Evolutionary conservation across 306 rosid species (phyloP).

Genomic region (Cicer arietinum): DNA sequence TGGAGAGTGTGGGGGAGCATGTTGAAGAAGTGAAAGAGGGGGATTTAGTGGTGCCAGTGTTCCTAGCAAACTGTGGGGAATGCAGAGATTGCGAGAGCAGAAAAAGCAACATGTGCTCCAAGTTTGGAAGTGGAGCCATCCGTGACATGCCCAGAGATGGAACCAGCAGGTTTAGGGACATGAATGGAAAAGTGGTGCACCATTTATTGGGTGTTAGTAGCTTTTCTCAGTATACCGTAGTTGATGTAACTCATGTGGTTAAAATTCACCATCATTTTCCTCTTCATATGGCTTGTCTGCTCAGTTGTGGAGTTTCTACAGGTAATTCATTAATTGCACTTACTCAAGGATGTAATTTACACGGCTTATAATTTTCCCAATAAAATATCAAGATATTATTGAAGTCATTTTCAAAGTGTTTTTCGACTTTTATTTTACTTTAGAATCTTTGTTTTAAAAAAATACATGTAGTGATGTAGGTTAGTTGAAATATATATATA

Average conservation of each 20-base stretch:
- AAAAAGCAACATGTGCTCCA: conserved; percentile 58
- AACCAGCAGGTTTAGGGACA: conserved; percentile 61
- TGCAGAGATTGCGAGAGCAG: conserved; percentile 63
- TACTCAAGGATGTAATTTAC: no score
- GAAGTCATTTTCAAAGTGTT: no score
- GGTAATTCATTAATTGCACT: conserved; percentile 41
- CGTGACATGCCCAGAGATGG: conserved; percentile 61
- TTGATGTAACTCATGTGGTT: conserved; percentile 57
- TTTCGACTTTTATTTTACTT: no score
- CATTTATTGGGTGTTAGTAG: conserved; percentile 62
- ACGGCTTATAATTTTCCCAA: no score
- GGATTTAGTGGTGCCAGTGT: conserved; percentile 67
- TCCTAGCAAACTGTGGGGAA: conserved; percentile 57
- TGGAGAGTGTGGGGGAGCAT: conserved; percentile 69
- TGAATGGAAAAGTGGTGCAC: conserved; percentile 54
- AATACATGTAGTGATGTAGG: no score
- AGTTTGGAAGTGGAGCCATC: background rate
- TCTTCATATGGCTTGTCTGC: conserved; percentile 63
- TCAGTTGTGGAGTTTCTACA: conserved; percentile 70
- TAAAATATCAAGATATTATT: no score
- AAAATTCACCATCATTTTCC: conserved; percentile 56
- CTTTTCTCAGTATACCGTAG: conserved; percentile 71
- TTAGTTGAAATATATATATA: no score
- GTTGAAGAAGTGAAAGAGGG: conserved; percentile 65
- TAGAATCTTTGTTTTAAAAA: no score